Evolutionary conservation across 2,329 filamentous ascomycete species (phyloP), one percentile per base, ranked within the genome.

Genomic region (Ceratocystiopsis brevicomis): DNA sequence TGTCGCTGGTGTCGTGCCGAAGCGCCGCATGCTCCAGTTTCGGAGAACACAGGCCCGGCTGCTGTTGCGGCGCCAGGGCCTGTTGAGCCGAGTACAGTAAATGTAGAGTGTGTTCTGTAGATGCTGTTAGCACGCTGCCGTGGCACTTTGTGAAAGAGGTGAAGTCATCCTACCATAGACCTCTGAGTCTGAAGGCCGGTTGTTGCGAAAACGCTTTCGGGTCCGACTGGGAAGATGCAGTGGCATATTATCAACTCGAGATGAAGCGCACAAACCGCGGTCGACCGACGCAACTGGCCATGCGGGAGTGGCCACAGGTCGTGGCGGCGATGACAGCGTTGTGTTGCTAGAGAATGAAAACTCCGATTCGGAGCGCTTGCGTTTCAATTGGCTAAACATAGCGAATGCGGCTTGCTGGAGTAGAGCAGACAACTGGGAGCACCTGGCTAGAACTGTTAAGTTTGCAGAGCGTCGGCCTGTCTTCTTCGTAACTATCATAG

Each of bases 351-450:
- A 63, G 34, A 62, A 59, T 40, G 65, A 68, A 46, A 75, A 60
- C 54, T 75, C 71, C 18, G 70, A 71, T 44, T 68, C 64, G 51
- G 73, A 78, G 38, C 73, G 68, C 62, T 78, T 79, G 58, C 75
- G 73, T 56, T 78, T 79, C 53, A 75, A 60, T 21, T 66, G 38
- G 17, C 40, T 25, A 5, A 47, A 56, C 69, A 73, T 74, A 15
- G 12, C 15, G 33, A 34, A 34, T 37, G 38, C 30, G 9, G 17
- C 8, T 6, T 41, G 30, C n/a, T 12, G 18, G 18, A 34, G 21
- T 35, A 9, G 11, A 35, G 30, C 25, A 11, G 10, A 30, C 2
- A 34, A 15, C 4, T 30, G 25, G 6, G 2, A 30, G 8, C 25
- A 30, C 25, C 25, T 30, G 25, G 25, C 6, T 30, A 30, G 25